phyloP scores from a whole-genome alignment of 352 stramenopile species.

The Pythium rishiriense region DNA sequence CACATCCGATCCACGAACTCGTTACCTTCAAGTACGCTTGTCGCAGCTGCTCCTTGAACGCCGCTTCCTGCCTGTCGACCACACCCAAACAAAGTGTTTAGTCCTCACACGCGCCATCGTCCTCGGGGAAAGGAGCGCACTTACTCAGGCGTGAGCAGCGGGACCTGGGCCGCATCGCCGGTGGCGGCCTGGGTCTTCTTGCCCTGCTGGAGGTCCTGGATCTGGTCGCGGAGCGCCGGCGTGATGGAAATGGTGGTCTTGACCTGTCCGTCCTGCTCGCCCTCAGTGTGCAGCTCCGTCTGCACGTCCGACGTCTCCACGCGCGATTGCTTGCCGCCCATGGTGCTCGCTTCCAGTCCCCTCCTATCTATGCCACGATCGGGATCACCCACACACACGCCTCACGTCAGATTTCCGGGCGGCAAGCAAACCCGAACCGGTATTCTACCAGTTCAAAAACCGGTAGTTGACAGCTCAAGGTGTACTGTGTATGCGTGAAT shows the following conservation, averaged over 20 bases:
- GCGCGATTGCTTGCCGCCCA: constrained; percentile 80
- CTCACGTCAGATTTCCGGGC: constrained; percentile 40
- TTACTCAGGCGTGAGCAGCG: constrained; percentile 49
- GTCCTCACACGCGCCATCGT: not conserved
- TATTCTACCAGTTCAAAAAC: constrained; percentile 2
- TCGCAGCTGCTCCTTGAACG: constrained; percentile 75
- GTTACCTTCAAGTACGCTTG: constrained; percentile 78
- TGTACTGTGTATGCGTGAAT: not conserved
- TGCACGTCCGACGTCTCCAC: constrained; percentile 62
- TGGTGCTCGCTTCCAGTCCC: no score
- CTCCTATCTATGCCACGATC: no score
- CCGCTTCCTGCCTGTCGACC: constrained; percentile 45
- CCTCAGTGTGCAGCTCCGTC: constrained; percentile 49
- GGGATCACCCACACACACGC: constrained; percentile 2
- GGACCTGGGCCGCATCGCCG: constrained; percentile 10
- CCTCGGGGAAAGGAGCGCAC: not conserved
- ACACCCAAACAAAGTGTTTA: not conserved
- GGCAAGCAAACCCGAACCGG: constrained; percentile 4
- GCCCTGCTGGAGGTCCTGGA: constrained; percentile 46
- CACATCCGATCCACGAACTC: no score
- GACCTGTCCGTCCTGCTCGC: constrained; percentile 46
- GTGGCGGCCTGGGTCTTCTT: constrained; percentile 20
- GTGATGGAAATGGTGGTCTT: constrained; percentile 66
- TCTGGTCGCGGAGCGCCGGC: constrained; percentile 66
- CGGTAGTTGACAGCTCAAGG: not conserved